Conservation (phyloP, 257 asterid species). For the Catharanthus roseus region DNA sequence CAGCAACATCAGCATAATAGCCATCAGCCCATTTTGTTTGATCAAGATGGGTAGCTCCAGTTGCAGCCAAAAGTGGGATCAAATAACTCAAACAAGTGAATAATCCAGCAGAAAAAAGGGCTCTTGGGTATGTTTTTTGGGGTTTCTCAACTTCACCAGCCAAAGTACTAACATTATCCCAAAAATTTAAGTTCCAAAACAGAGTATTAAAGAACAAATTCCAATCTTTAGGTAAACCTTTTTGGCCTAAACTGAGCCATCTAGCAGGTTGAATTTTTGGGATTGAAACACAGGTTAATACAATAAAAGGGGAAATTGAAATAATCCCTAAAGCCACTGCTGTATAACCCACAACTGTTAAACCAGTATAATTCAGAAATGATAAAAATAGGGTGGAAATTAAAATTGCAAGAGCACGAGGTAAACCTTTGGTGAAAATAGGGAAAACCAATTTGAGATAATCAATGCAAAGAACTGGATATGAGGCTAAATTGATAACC, state of each 20-base stretch:
- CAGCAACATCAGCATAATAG: conserved; percentile 57
- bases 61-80: conserved; percentile 61
- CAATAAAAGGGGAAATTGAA: conserved; percentile 23
- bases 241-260: conserved; percentile 54
- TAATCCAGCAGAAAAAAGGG: conserved; percentile 45
- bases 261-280: conserved; percentile 25
- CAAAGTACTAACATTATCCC: conserved; percentile 75
- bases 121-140: conserved; percentile 44
- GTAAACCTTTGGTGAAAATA: conserved; percentile 32
- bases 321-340: conserved; percentile 23
- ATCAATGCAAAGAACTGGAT: conserved; percentile 41
- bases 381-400: conserved; percentile 20
- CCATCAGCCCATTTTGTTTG: conserved; percentile 64
- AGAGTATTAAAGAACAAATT: conserved; percentile 56
- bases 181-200: conserved; percentile 71
- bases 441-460: conserved; percentile 45
- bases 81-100: conserved; percentile 59
- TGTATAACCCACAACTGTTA: conserved; percentile 26
- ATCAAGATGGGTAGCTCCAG: conserved; percentile 54
- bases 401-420: conserved; percentile 28
- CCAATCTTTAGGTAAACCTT: conserved; percentile 56
- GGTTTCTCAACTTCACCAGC: conserved; percentile 79
- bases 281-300: conserved; percentile 17
- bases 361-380: conserved; percentile 25
- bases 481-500: conserved; percentile 46